These are phyloP conservation scores for Candida hungchunana DNA, from an alignment of 805 yeast species.

Conservation along the genomic window DNA sequence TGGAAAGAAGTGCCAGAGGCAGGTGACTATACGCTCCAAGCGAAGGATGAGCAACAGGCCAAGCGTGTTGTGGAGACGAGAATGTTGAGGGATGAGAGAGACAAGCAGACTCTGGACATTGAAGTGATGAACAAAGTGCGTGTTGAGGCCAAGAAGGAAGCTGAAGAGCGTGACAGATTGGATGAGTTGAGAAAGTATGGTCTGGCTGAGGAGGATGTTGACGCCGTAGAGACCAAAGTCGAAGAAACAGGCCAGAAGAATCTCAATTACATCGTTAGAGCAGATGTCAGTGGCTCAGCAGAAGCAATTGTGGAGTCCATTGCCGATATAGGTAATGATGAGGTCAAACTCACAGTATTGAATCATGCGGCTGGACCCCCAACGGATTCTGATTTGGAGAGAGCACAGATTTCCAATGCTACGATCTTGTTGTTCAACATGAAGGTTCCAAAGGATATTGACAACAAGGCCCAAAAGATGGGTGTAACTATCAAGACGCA, in stretches of 20 bases:
- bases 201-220: conserved; percentile 37
- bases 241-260: conserved; percentile 27
- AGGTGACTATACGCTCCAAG: conserved; percentile 80
- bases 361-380: conserved; percentile 76
- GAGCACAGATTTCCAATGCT: conserved; percentile 70
- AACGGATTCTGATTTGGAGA: conserved; percentile 58
- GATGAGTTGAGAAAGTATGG: conserved; percentile 62
- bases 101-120: conserved; percentile 58
- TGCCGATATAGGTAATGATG: conserved; percentile 79
- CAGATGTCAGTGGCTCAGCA: conserved; percentile 92
- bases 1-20: conserved; percentile 93
- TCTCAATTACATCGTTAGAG: conserved; percentile 68
- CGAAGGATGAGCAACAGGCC: conserved; percentile 67
- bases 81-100: conserved; percentile 51
- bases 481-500: conserved; percentile 59
- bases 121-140: conserved; percentile 68
- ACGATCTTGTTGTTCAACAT: conserved; percentile 76
- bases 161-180: conserved; percentile 47
- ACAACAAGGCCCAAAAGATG: conserved; percentile 49
- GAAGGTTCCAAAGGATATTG: conserved; percentile 56
- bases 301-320: conserved; percentile 89
- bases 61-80: conserved; percentile 71
- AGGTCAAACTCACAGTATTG: conserved; percentile 66
- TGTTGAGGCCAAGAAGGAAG: conserved; percentile 47
- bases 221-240: conserved; percentile 18